Base-by-base conservation (phyloP, 2,329 filamentous ascomycete genomes). In the Talaromyces marneffei region DNA sequence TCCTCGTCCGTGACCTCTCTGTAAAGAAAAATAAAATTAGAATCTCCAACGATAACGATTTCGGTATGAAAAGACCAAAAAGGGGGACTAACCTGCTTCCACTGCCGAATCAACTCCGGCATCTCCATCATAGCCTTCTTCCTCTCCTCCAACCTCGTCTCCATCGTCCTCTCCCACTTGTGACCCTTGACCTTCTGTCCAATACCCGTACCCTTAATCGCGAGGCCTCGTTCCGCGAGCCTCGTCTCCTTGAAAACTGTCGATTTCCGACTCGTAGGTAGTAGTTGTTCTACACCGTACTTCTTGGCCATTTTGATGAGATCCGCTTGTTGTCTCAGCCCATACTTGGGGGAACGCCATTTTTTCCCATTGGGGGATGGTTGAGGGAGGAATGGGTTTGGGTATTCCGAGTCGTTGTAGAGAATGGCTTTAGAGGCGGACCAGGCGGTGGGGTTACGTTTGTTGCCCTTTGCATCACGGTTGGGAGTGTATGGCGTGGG, bases 141-240 rank as follows among this genome's bases (percentile, higher is more conserved):
- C 78, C 92, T 87, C 79, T 90, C 86, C 75, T 96, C 91, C 83
- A 97, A 84, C 77, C 88, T 89, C 64, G 84, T 82, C 78, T 90
- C 87, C 80, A 97, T 80, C 70, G 88, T 89, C 73, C 94, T 86
- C 82, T 99, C 94, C 86, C 92, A 90, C 69, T 86, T 83, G 78
- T 97, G 93, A 76, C 94, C 94, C 88, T 97, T 99, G 75, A 97
- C 93, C 77, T 84, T 87, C 78, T 97, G 87, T 62, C 92, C 93
- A 67, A 91, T 87, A 82, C 94, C 93, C 1, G 93, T 97, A 69
- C 93, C 93, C 84, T 92, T 93, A 62, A 97, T 89, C 65, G 87
- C 83, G 75, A 96, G 74, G 55, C 92, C 93, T 66, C 88, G 83
- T 80, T 95, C 89, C 62, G 91, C 85, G 62, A 90, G 81, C 74